These are phyloP conservation scores for Penicillium digitatum DNA, from an alignment of 2,329 filamentous ascomycete genomes.

Conservation along the genomic window DNA sequence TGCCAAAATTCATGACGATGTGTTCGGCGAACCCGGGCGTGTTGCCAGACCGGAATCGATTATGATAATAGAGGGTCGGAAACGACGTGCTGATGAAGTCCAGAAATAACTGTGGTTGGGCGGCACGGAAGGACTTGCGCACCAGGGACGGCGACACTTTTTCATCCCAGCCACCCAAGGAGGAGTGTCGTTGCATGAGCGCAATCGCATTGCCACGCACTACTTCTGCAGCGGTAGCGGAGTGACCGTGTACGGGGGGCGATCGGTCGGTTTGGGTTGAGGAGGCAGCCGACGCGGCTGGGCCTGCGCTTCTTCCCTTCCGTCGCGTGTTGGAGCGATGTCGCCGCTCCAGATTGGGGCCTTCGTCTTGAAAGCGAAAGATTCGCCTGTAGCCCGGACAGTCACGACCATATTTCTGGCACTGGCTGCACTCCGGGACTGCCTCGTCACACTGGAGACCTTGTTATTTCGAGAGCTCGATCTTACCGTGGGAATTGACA, in stretches of 20 bases:
- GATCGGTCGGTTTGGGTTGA: not conserved
- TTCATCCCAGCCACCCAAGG: conserved; percentile 18
- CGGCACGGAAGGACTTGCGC: conserved; percentile 18
- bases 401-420: conserved; percentile 34
- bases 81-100: conserved; percentile 29
- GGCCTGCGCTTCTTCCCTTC: conserved; percentile 4
- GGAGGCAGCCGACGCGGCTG: conserved; percentile 1
- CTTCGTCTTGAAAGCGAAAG: conserved; percentile 40
- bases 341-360: conserved; percentile 32
- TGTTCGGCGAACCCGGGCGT: conserved; percentile 23
- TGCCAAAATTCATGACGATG: conserved; percentile 24
- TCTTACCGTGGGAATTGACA: not conserved
- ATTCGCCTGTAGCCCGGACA: conserved; percentile 37
- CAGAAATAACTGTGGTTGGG: conserved; percentile 24
- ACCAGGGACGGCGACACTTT: conserved; percentile 21
- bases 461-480: not conserved
- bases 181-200: conserved; percentile 24
- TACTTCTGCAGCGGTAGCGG: conserved; percentile 10
- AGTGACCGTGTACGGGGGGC: not conserved
- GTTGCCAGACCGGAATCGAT: conserved; percentile 24
- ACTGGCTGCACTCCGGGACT: conserved; percentile 40
- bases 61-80: conserved; percentile 28
- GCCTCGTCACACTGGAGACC: conserved; percentile 44
- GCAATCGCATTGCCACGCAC: conserved; percentile 26
- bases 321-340: conserved; percentile 19